Conservation (phyloP, 2,329 filamentous ascomycete genomes). For the Sarocladium strictum region DNA sequence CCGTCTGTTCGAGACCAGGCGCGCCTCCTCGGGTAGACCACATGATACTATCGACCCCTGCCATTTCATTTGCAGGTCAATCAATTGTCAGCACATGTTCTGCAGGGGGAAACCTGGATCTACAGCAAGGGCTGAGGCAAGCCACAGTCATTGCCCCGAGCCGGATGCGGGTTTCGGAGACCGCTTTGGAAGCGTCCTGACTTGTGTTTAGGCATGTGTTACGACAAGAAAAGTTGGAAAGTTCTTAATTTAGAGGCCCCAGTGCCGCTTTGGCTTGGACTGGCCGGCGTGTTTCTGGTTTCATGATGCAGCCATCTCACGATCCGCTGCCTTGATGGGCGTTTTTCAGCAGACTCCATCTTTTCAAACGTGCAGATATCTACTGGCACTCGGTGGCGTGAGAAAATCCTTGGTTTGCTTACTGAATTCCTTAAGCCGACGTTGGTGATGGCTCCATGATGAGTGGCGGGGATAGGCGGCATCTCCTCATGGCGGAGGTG, state of each 20-base stretch:
- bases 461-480: constrained; percentile 5
- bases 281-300: not conserved
- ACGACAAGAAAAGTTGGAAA: not conserved
- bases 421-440: no score
- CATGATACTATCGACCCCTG: constrained; percentile 4
- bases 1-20: constrained; percentile 6
- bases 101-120: not conserved
- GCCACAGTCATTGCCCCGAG: not conserved
- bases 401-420: no score
- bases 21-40: constrained; percentile 5
- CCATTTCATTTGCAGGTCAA: not conserved
- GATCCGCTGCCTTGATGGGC: not conserved
- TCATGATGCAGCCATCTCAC: not conserved
- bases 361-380: no score
- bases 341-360: no score
- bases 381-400: no score
- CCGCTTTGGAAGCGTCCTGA: no score
- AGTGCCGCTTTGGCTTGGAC: not conserved
- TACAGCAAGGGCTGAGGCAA: not conserved
- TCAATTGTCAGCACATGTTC: constrained; percentile 5
- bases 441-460: not conserved
- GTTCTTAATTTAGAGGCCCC: constrained; percentile 2
- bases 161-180: not conserved
- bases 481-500: not conserved
- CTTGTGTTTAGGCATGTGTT: not conserved